Percentiles rank a stretch among this genome's conserved stretches.
Conservation (phyloP, 208 protist species). For the Trypanosoma boissoni region DNA sequence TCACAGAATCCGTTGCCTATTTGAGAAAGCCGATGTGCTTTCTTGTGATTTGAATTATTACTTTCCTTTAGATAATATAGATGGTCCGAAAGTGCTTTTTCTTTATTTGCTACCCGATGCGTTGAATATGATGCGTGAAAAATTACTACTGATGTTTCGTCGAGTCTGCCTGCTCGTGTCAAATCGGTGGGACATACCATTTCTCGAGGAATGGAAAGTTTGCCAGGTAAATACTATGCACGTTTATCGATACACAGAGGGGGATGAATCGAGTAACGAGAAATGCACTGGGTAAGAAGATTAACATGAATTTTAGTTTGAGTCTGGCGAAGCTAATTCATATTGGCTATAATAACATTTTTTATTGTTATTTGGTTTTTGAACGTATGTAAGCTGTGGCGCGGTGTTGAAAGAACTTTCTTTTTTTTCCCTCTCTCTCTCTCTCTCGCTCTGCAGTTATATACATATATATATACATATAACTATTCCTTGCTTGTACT, state of each 20-base stretch:
- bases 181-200: slow-evolving; percentile 65
- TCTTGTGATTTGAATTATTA: slow-evolving; percentile 31
- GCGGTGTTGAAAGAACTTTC: too few relatives aligned
- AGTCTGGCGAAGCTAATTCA: too few relatives aligned
- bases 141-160: slow-evolving; percentile 29
- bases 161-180: slow-evolving; percentile 48
- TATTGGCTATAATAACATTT: too few relatives aligned
- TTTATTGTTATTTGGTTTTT: too few relatives aligned
- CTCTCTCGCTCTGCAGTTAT: background rate
- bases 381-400: too few relatives aligned
- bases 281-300: background rate
- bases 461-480: slow-evolving; percentile 18
- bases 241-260: slow-evolving; percentile 31
- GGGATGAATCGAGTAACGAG: background rate
- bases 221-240: slow-evolving; percentile 30
- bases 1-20: slow-evolving; percentile 25
- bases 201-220: slow-evolving; percentile 30
- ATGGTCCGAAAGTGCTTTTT: slow-evolving; percentile 35
- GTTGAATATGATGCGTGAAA: slow-evolving; percentile 39
- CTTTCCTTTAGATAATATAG: slow-evolving; percentile 14
- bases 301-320: background rate
- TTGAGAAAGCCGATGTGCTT: slow-evolving; percentile 32
- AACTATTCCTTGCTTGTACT: slow-evolving; percentile 10
- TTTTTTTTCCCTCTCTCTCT: too few relatives aligned
- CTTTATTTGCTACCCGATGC: slow-evolving; percentile 72